These are phyloP conservation scores for Chrysochromulina parva DNA, from an alignment of 78 protist genomes.

Conservation along the genomic window DNA sequence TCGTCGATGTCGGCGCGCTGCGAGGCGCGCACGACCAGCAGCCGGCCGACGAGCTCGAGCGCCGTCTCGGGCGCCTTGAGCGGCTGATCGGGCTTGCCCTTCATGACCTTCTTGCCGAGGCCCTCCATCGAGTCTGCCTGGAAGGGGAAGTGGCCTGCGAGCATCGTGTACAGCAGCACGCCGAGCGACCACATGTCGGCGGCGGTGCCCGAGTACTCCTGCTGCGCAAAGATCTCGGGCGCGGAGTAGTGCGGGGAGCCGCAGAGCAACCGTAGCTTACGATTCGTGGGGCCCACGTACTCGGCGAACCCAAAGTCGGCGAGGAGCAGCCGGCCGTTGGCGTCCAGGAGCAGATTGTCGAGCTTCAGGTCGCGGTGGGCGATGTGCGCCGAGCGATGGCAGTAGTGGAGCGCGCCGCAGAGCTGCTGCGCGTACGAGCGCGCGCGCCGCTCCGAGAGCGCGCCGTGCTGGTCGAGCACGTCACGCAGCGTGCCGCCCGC, in stretches of 20 bases:
- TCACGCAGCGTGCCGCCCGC: background rate
- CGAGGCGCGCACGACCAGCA: background rate
- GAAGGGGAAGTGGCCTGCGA: background rate
- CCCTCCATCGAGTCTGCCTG: background rate
- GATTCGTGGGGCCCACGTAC: background rate
- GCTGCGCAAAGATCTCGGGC: constrained; percentile 28
- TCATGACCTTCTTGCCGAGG: background rate
- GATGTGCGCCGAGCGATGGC: background rate
- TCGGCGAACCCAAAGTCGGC: background rate
- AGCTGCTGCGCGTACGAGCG: background rate
- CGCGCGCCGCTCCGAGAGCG: background rate
- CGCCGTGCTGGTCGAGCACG: background rate
- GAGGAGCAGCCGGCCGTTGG: background rate
- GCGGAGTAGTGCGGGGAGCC: constrained; percentile 20
- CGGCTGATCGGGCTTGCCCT: background rate
- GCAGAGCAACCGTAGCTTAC: background rate
- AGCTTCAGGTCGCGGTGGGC: constrained; percentile 9
- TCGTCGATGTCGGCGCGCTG: background rate
- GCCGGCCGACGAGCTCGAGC: background rate
- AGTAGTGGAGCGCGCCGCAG: background rate
- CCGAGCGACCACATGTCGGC: constrained; percentile 12
- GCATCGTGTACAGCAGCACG: constrained; percentile 1
- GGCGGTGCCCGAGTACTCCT: background rate
- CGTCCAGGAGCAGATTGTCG: constrained; percentile 7
- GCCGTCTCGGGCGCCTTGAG: background rate